phyloP scores from a whole-genome alignment of 352 stramenopile species.

The Phytophthora agathidicida region DNA sequence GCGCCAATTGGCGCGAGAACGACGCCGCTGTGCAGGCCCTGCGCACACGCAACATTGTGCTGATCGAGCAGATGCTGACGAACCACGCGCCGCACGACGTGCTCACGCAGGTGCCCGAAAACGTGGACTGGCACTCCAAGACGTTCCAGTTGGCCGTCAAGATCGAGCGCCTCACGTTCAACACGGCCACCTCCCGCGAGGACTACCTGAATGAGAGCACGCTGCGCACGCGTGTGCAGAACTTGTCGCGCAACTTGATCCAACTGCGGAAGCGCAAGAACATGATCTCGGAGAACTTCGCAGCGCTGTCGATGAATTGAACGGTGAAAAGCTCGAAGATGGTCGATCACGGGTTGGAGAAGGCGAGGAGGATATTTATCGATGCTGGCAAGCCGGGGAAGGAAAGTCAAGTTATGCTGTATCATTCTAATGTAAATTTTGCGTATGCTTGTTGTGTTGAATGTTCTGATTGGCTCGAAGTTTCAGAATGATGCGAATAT shows the following conservation, averaged over 20 bases:
- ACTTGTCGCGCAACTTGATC: slow-evolving; percentile 55
- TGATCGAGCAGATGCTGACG: slow-evolving; percentile 63
- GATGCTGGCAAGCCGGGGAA: not conserved
- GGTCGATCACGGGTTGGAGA: not conserved
- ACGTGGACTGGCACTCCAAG: slow-evolving; percentile 67
- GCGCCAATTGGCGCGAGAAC: slow-evolving; percentile 28
- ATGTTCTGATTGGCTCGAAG: not conserved
- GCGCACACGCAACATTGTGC: slow-evolving; percentile 47
- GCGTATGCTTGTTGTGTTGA: not conserved
- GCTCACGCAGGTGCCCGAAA: slow-evolving; percentile 60
- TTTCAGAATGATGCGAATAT: not conserved
- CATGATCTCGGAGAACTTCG: slow-evolving; percentile 35
- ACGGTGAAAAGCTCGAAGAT: not conserved
- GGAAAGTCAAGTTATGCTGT: slow-evolving; percentile 1
- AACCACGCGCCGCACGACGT: slow-evolving; percentile 62
- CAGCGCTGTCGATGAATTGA: slow-evolving; percentile 30
- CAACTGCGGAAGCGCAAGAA: slow-evolving; percentile 66
- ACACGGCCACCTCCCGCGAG: slow-evolving; percentile 46
- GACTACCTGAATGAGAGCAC: slow-evolving; percentile 65
- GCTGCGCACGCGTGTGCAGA: slow-evolving; percentile 52
- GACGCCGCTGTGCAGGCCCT: slow-evolving; percentile 38
- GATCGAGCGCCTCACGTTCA: slow-evolving; percentile 69
- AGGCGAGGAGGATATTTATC: slow-evolving; percentile 29
- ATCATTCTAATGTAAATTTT: slow-evolving; percentile 28
- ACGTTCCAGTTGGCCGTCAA: slow-evolving; percentile 66